A percentile compares a stretch with the other conserved stretches of the same genome.
Conservation (phyloP, 176 grass and related monocot species). For the Otatea glauca region DNA sequence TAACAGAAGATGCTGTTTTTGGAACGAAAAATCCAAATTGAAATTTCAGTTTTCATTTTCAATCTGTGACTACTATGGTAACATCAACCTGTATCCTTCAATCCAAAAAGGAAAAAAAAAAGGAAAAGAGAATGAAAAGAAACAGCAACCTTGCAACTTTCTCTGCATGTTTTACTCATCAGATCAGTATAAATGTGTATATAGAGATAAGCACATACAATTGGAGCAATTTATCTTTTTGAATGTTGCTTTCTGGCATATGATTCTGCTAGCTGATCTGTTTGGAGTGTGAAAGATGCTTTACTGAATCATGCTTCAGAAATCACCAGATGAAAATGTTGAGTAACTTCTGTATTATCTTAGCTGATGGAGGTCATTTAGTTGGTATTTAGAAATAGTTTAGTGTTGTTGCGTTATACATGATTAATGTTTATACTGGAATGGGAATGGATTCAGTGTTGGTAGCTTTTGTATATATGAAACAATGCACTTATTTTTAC, state of each 20-base stretch:
- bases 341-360: slow-evolving; percentile 23
- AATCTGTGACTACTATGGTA: slow-evolving; percentile 16
- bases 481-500: slow-evolving; percentile 23
- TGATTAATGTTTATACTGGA: slow-evolving; percentile 26
- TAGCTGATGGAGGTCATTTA: slow-evolving; percentile 14
- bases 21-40: slow-evolving; percentile 27
- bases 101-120: neutral
- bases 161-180: neutral
- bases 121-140: neutral
- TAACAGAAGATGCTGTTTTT: slow-evolving; percentile 51
- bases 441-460: slow-evolving; percentile 16
- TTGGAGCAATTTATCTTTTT: slow-evolving; percentile 39
- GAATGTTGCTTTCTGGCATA: slow-evolving; percentile 47
- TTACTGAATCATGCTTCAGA: slow-evolving; percentile 34
- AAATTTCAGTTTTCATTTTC: slow-evolving; percentile 38
- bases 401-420: slow-evolving; percentile 3
- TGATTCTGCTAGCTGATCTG: slow-evolving; percentile 47
- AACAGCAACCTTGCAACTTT: slow-evolving; percentile 20
- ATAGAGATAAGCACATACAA: slow-evolving; percentile 32
- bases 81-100: slow-evolving; percentile 4
- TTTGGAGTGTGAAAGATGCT: slow-evolving; percentile 39
- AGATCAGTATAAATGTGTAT: slow-evolving; percentile 35
- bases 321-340: slow-evolving; percentile 21
- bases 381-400: slow-evolving; percentile 29
- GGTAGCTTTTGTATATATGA: slow-evolving; percentile 35